Evolutionary conservation across 106 monocot genomes (phyloP).

Genomic region (Narthecium ossifragum): DNA sequence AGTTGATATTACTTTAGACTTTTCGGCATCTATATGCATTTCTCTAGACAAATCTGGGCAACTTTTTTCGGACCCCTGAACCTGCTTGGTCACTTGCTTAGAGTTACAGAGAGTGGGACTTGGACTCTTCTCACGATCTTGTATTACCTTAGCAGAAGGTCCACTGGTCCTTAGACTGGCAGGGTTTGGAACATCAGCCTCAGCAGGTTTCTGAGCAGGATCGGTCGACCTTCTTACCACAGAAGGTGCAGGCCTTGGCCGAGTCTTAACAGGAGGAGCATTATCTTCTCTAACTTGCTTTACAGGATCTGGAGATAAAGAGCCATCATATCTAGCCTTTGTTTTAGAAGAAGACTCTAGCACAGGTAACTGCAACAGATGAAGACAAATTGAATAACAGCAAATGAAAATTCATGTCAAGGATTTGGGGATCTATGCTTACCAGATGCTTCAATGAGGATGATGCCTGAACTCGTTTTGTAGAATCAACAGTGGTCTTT

Average conservation of each 20-base stretch:
- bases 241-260: constrained; percentile 19
- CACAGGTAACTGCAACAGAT: constrained; percentile 45
- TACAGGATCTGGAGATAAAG: constrained; percentile 23
- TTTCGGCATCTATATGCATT: constrained; percentile 9
- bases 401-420: background rate
- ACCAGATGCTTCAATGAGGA: constrained; percentile 55
- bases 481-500: constrained; percentile 21
- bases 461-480: constrained; percentile 27
- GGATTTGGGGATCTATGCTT: constrained; percentile 2
- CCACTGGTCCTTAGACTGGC: constrained; percentile 4
- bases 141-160: constrained; percentile 5
- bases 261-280: constrained; percentile 18
- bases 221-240: constrained; percentile 19
- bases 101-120: constrained; percentile 1
- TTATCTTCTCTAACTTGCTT: constrained; percentile 33
- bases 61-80: constrained; percentile 9
- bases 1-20: background rate
- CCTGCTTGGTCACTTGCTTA: constrained; percentile 4
- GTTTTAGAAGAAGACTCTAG: constrained; percentile 44
- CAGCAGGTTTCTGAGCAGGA: constrained; percentile 25
- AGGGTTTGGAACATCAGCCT: constrained; percentile 23
- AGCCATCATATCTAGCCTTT: constrained; percentile 29
- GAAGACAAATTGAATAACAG: background rate
- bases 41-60: constrained; percentile 7
- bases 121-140: constrained; percentile 24